phyloP scores from a whole-genome alignment of 1,284 basidiomycete genomes.

The Trichosporon sp. region DNA sequence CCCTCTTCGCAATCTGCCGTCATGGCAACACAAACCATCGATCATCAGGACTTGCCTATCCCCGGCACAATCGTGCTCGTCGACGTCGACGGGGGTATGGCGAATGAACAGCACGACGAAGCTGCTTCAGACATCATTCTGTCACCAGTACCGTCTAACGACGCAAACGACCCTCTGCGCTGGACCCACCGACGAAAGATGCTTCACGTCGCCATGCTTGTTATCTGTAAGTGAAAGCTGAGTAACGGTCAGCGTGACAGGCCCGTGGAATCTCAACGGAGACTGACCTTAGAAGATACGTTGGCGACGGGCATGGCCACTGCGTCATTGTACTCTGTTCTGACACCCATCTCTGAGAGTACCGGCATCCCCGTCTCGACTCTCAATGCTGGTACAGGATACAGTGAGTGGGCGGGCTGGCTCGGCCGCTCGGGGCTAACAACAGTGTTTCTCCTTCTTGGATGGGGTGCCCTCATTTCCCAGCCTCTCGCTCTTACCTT shows the following conservation, averaged over 20 bases:
- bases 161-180: constrained; percentile 26
- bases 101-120: background rate
- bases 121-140: constrained; percentile 20
- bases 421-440: background rate
- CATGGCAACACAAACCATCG: background rate
- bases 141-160: constrained; percentile 20
- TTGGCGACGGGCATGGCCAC: constrained; percentile 16
- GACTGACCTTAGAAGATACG: constrained; percentile 9
- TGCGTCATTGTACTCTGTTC: constrained; percentile 24
- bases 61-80: constrained; percentile 24
- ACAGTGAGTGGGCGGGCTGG: constrained; percentile 13
- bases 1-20: background rate
- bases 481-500: constrained; percentile 27
- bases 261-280: background rate
- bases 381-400: constrained; percentile 27
- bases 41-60: constrained; percentile 14
- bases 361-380: constrained; percentile 23
- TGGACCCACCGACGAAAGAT: constrained; percentile 25
- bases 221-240: constrained; percentile 17
- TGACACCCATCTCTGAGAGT: constrained; percentile 19
- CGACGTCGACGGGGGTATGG: constrained; percentile 11
- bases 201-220: constrained; percentile 19
- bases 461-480: constrained; percentile 27
- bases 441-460: constrained; percentile 26
- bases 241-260: background rate